Conservation (phyloP, 1,284 basidiomycete genomes). For the Puccinia horiana region DNA sequence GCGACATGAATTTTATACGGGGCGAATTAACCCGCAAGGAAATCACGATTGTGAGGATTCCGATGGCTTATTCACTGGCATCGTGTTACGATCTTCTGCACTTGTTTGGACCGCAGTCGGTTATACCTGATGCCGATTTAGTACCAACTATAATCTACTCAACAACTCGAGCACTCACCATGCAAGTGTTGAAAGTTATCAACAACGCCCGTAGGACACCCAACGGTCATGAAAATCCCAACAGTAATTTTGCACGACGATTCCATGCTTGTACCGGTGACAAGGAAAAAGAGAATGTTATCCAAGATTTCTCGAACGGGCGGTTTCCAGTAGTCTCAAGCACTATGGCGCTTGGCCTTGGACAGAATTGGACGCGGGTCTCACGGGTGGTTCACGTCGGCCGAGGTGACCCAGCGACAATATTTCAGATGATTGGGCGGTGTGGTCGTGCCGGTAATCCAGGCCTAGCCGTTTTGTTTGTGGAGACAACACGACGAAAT, state of each 20-base stretch:
- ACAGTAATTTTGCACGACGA: background rate
- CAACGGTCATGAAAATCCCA: background rate
- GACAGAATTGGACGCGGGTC: conserved; percentile 8
- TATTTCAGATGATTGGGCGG: background rate
- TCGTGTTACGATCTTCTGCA: background rate
- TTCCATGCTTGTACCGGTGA: background rate
- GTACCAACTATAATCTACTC: background rate
- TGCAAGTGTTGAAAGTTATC: background rate
- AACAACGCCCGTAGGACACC: background rate
- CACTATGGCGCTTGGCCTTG: conserved; percentile 19
- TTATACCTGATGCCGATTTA: background rate
- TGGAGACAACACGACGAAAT: background rate
- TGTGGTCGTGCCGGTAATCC: background rate
- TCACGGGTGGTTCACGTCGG: background rate
- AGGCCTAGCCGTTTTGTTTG: background rate
- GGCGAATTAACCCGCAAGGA: background rate
- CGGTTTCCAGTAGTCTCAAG: background rate
- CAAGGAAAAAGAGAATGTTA: background rate
- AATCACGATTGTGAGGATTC: background rate
- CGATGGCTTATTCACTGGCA: background rate
- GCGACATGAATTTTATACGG: background rate
- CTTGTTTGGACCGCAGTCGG: background rate
- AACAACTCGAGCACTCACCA: background rate
- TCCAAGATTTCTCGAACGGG: background rate
- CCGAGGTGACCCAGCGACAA: background rate